Conservation (phyloP, 768 basidiomycete genomes). For the Coprinopsis strossmayeri region DNA sequence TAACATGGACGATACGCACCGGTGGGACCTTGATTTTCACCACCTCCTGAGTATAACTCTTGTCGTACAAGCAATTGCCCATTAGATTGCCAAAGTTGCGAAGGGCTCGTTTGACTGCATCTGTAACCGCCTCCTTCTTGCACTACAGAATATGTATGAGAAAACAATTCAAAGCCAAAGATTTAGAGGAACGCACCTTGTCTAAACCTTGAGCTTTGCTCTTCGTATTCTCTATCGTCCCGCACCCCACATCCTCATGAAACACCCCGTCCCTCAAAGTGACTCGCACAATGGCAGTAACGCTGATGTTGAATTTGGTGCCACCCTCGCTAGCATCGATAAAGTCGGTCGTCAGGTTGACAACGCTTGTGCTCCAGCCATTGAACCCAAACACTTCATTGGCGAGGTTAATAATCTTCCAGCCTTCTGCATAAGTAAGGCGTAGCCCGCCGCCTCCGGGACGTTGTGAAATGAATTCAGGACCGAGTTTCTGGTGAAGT, state of each 20-base stretch:
- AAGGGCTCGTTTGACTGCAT: conserved; percentile 86
- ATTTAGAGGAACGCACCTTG: conserved; percentile 54
- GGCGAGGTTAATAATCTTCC: conserved; percentile 96
- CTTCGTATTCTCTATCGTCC: conserved; percentile 77
- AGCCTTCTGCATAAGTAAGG: conserved; percentile 92
- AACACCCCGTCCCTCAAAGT: conserved; percentile 82
- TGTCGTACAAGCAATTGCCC: conserved; percentile 98
- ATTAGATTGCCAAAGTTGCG: conserved; percentile 91
- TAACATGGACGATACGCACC: conserved; percentile 40
- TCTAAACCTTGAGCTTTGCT: conserved; percentile 84
- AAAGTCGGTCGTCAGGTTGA: conserved; percentile 72
- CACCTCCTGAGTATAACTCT: conserved; percentile 77
- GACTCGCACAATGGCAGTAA: conserved; percentile 81
- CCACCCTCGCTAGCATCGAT: conserved; percentile 70
- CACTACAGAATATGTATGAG: conserved; percentile 45
- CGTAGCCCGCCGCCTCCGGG: conserved; percentile 84
- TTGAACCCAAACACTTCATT: conserved; percentile 99
- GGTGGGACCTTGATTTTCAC: conserved; percentile 80
- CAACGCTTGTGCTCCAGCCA: conserved; percentile 83
- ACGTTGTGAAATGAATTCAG: conserved; percentile 86
- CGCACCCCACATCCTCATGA: conserved; percentile 95
- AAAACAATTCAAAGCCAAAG: background rate
- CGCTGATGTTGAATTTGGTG: conserved; percentile 60
- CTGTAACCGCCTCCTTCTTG: conserved; percentile 98
- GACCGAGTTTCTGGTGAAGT: conserved; percentile 84